Conservation (phyloP, 2,329 filamentous ascomycete genomes). For the Cytospora mali region DNA sequence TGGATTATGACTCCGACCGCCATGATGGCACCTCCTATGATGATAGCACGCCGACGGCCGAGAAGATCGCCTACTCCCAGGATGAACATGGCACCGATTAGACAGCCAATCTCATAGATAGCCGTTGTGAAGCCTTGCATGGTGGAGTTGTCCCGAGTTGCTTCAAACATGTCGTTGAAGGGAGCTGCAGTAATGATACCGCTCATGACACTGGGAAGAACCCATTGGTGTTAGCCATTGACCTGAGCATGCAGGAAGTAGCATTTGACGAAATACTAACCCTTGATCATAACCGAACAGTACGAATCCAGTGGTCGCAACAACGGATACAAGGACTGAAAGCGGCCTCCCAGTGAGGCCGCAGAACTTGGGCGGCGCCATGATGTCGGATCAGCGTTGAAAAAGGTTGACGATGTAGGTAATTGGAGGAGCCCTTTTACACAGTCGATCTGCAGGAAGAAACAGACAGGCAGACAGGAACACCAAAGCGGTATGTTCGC, state of each 20-base stretch:
- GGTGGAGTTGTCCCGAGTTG: constrained; percentile 46
- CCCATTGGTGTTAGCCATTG: constrained; percentile 22
- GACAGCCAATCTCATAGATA: constrained; percentile 51
- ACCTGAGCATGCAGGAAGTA: background rate
- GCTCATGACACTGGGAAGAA: constrained; percentile 48
- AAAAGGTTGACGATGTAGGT: constrained; percentile 1
- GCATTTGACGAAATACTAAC: constrained; percentile 34
- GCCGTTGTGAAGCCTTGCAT: constrained; percentile 52
- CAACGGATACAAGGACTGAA: constrained; percentile 59
- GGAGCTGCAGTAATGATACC: constrained; percentile 55
- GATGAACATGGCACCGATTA: constrained; percentile 51
- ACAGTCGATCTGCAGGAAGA: background rate
- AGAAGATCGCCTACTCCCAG: constrained; percentile 56
- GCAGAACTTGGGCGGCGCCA: constrained; percentile 58
- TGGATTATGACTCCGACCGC: constrained; percentile 64
- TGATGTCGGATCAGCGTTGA: constrained; percentile 33
- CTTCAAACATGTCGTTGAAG: constrained; percentile 53
- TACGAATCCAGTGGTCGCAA: constrained; percentile 65
- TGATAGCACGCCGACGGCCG: constrained; percentile 56
- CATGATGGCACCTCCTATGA: constrained; percentile 60
- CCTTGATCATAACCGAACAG: constrained; percentile 62
- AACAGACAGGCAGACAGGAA: background rate
- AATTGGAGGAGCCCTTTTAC: background rate
- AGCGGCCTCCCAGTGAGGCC: constrained; percentile 62
- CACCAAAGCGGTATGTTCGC: background rate